Evolutionary conservation across 2,329 filamentous ascomycete genomes (phyloP), one percentile per base, ranked within the genome.

Genomic region (Ceratocystis huliohia): DNA sequence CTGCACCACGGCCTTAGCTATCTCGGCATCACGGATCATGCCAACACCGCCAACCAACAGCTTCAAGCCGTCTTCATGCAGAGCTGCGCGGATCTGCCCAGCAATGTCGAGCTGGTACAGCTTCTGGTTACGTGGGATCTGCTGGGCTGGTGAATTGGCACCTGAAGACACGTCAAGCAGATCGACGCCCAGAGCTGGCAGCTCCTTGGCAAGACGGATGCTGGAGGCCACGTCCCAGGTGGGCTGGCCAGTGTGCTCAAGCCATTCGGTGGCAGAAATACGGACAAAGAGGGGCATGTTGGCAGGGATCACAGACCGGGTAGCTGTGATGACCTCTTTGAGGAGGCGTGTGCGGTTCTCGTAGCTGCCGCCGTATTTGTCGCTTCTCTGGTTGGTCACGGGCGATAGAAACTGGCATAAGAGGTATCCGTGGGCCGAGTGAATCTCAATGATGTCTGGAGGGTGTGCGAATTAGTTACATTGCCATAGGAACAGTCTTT

Each of bases 151-250:
- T 73, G 85, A 82, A 73, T 89, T 88, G 48, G 89, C 92, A 44
- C 86, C 90, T 0, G 85, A 86, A 71, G 86, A 91, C 67, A 96
- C 84, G 74, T 96, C 92, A 37, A 96, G 80, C 17, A 96, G 78
- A 73, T 96, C 92, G 56, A 96, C 82, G 33, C 92, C 92, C 13
- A 81, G 78, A 0, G 81, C 82, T 0, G 89, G 88, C 0, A 96
- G 81, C 8, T 87, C 77, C 73, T 83, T 81, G 15, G 89, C 88
- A n/a, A 76, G 70, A 22, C 69, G 70, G 66, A 74, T 74, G 65
- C 70, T 74, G 70, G 91, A 82, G 56, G 86, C 81, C n/a, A 87
- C 71, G 3, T 84, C 86, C 90, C 90, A 96, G 28, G 77, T 80
- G 5, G 77, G 75, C 69, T 76, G 70, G 63, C 71, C 74, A 5